Percentiles rank a stretch among this genome's conserved stretches.
Evolutionary conservation across 2,329 filamentous ascomycete species (phyloP).

Genomic region (Verticillium isaacii): DNA sequence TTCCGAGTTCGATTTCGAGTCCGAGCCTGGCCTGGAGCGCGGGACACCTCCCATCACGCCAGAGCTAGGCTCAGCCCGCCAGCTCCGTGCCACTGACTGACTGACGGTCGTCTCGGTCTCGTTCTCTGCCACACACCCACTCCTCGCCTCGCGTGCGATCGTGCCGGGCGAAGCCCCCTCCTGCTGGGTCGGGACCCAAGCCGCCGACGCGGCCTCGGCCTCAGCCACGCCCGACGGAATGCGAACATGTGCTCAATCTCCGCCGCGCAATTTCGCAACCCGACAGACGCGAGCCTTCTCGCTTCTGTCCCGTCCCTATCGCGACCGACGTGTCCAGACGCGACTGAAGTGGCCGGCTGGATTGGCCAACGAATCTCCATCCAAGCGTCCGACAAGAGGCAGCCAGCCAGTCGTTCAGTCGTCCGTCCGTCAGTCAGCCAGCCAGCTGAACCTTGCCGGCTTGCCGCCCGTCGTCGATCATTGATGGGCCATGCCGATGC

Average conservation of each 20-base stretch:
- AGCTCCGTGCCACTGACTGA: neutral
- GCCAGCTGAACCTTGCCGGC: no score
- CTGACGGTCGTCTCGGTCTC: neutral
- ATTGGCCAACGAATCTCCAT: neutral
- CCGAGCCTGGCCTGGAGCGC: neutral
- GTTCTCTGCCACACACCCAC: neutral
- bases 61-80: neutral
- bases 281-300: neutral
- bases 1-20: no score
- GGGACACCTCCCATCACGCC: neutral
- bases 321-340: neutral
- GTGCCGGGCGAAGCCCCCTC: neutral
- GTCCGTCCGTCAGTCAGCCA: neutral
- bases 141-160: neutral
- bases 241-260: neutral
- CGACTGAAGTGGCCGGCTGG: neutral
- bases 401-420: neutral
- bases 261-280: neutral
- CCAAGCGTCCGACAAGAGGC: neutral
- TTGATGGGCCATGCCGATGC: no score
- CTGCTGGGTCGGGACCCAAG: neutral
- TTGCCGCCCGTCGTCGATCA: no score
- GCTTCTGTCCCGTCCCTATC: neutral
- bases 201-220: neutral
- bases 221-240: neutral